Evolutionary conservation across 306 rosid species (phyloP).

Genomic region (Fagus crenata): DNA sequence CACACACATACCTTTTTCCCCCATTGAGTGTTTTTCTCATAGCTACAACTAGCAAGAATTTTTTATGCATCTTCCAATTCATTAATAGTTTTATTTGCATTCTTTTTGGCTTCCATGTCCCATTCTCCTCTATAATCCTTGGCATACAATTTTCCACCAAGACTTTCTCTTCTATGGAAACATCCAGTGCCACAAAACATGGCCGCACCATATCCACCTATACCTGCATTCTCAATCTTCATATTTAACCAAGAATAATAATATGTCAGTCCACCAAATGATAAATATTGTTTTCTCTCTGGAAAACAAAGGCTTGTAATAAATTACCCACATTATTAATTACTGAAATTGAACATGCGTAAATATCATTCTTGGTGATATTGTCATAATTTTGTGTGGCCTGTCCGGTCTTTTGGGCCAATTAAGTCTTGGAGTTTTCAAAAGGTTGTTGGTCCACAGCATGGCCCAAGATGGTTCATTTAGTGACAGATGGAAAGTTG

Average conservation of each 20-base stretch:
- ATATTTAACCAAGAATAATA: not conserved
- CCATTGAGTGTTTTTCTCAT: conserved; percentile 66
- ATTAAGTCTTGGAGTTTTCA: no score
- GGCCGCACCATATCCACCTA: conserved; percentile 49
- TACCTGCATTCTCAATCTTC: conserved; percentile 55
- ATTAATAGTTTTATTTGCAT: conserved; percentile 31
- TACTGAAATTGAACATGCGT: conserved; percentile 22
- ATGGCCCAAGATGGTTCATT: no score
- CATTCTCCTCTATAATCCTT: conserved; percentile 26
- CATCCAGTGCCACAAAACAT: conserved; percentile 71
- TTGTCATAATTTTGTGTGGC: conserved; percentile 42
- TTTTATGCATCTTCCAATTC: conserved; percentile 59
- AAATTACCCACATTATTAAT: conserved; percentile 27
- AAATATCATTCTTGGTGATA: conserved; percentile 49
- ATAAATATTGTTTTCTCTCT: not conserved
- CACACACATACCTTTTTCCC: conserved; percentile 41
- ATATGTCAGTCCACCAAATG: not conserved
- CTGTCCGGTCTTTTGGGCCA: no score
- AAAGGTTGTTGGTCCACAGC: no score
- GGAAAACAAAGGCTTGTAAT: not conserved
- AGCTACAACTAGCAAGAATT: conserved; percentile 49
- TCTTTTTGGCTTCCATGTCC: conserved; percentile 17
- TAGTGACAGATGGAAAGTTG: no score
- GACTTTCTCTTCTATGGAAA: conserved; percentile 67
- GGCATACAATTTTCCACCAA: conserved; percentile 41